phyloP scores from a whole-genome alignment of 2,329 filamentous ascomycete species.

The Ophiosphaerella narmari region DNA sequence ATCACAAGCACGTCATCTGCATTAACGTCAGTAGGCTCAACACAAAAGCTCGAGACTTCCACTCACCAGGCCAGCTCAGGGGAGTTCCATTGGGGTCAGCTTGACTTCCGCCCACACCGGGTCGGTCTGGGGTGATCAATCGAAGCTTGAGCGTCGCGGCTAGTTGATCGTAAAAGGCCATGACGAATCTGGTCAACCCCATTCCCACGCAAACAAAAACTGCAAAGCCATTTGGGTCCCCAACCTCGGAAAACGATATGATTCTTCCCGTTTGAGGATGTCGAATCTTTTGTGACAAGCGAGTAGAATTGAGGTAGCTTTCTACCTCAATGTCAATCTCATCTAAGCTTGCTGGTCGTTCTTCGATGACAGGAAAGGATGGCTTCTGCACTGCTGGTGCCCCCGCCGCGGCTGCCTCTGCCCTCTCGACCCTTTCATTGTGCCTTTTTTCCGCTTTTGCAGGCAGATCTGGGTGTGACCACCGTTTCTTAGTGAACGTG shows the following conservation, averaged over 20 bases:
- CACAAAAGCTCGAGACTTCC: background rate
- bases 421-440: conserved; percentile 36
- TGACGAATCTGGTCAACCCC: conserved; percentile 94
- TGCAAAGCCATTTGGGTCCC: conserved; percentile 86
- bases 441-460: conserved; percentile 43
- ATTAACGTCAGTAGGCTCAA: conserved; percentile 22
- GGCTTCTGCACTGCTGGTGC: conserved; percentile 36
- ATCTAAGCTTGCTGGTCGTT: conserved; percentile 77
- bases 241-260: conserved; percentile 96
- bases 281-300: conserved; percentile 83
- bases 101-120: conserved; percentile 91
- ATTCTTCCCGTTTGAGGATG: conserved; percentile 84
- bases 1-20: conserved; percentile 86
- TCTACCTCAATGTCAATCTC: conserved; percentile 88
- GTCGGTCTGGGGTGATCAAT: conserved; percentile 90
- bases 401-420: conserved; percentile 23
- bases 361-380: conserved; percentile 62
- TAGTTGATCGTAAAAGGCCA: conserved; percentile 95
- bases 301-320: conserved; percentile 79
- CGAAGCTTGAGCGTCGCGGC: conserved; percentile 85
- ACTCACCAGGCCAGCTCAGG: conserved; percentile 87
- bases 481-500: conserved; percentile 43
- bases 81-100: conserved; percentile 83
- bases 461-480: conserved; percentile 49
- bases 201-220: conserved; percentile 98